Evolutionary conservation across 495 filamentous ascomycete species (phyloP).

Genomic region (Aspergillus conjunctus): DNA sequence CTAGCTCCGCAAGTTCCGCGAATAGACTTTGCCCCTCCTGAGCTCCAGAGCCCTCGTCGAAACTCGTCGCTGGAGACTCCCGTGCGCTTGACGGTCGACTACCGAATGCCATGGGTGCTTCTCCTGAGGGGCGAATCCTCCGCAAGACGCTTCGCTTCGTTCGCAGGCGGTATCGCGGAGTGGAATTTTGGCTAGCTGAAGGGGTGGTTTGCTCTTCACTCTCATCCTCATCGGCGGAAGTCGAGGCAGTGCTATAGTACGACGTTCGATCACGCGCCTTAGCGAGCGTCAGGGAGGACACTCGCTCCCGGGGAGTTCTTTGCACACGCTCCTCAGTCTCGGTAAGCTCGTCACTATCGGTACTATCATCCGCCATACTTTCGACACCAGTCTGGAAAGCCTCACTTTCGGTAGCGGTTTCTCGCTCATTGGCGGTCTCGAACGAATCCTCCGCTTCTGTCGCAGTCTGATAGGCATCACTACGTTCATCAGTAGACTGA

Average conservation of each 20-base stretch:
- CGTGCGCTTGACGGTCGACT: slow-evolving; percentile 54
- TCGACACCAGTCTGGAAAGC: slow-evolving; percentile 91
- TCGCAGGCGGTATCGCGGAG: slow-evolving; percentile 70
- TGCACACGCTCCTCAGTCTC: slow-evolving; percentile 75
- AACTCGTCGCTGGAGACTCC: slow-evolving; percentile 53
- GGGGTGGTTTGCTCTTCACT: slow-evolving; percentile 52
- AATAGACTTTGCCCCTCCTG: slow-evolving; percentile 78
- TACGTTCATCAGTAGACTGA: slow-evolving; percentile 44
- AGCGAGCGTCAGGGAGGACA: slow-evolving; percentile 42
- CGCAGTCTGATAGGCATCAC: slow-evolving; percentile 81
- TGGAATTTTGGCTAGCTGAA: slow-evolving; percentile 63
- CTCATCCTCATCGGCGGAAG: slow-evolving; percentile 77
- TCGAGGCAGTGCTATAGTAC: slow-evolving; percentile 86
- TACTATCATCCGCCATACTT: slow-evolving; percentile 75
- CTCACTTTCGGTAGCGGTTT: slow-evolving; percentile 78
- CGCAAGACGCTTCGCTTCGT: slow-evolving; percentile 64
- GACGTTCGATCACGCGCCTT: slow-evolving; percentile 64
- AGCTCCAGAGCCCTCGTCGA: slow-evolving; percentile 48
- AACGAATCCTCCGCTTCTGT: slow-evolving; percentile 85
- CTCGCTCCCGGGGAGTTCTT: slow-evolving; percentile 46
- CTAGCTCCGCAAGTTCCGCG: slow-evolving; percentile 81
- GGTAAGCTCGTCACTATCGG: slow-evolving; percentile 69
- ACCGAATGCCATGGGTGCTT: slow-evolving; percentile 56
- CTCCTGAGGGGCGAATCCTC: slow-evolving; percentile 66
- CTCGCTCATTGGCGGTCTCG: slow-evolving; percentile 77